phyloP scores from a whole-genome alignment of 106 monocot genomes.

The Acanthochlamys bracteata region DNA sequence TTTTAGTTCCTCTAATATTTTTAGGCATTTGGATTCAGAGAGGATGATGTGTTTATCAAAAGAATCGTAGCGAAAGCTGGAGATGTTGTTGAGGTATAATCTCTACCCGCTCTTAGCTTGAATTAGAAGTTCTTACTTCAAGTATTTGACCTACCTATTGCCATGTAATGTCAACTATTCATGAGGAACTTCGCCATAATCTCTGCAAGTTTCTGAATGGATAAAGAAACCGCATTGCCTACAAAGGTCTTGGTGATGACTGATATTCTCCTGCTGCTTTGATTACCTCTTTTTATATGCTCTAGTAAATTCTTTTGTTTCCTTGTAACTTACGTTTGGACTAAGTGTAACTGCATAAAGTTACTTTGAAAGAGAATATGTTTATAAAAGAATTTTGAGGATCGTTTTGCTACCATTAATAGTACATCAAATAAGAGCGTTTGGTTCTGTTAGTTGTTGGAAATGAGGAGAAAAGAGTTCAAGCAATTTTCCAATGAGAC shows the following conservation, averaged over 20 bases:
- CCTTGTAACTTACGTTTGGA: too few relatives aligned
- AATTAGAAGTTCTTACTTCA: neutral
- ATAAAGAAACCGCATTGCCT: neutral
- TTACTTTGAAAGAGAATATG: too few relatives aligned
- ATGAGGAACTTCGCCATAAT: neutral
- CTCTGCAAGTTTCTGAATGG: neutral
- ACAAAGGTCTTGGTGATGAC: neutral
- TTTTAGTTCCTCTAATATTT: neutral
- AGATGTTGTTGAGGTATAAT: constrained; percentile 19
- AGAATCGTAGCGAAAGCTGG: constrained; percentile 17
- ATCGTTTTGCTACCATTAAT: too few relatives aligned
- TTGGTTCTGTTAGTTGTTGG: too few relatives aligned
- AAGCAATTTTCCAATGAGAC: too few relatives aligned
- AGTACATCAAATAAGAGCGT: too few relatives aligned
- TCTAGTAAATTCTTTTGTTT: too few relatives aligned
- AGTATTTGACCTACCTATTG: neutral
- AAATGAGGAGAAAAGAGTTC: too few relatives aligned
- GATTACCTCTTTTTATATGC: too few relatives aligned
- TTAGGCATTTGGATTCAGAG: constrained; percentile 16
- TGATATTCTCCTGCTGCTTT: neutral
- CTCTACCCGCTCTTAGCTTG: too few relatives aligned
- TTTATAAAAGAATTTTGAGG: too few relatives aligned
- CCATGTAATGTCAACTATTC: neutral
- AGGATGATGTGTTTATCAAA: constrained; percentile 18
- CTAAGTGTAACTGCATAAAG: too few relatives aligned